These are phyloP conservation scores for Talaromyces sp. DNA, from an alignment of 2,329 filamentous ascomycete genomes.

Conservation along the genomic window DNA sequence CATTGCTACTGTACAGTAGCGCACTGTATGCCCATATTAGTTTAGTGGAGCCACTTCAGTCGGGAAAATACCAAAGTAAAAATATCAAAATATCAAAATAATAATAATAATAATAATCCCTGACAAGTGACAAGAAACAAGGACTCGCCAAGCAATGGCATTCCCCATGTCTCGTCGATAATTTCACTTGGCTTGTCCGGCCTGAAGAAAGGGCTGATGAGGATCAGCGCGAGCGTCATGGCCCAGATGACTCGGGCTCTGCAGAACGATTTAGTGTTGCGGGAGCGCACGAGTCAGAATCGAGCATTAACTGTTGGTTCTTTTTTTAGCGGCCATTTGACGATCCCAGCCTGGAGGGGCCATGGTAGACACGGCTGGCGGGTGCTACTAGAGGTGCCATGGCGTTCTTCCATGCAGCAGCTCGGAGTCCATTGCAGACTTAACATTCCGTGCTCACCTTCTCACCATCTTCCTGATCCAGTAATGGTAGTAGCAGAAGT, in stretches of 20 bases:
- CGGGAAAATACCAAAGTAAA: too few species aligned
- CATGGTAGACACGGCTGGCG: constrained; percentile 2
- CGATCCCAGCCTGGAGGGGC: background rate
- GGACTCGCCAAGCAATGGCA: constrained; percentile 1
- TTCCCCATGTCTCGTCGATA: constrained; percentile 5
- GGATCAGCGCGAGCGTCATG: background rate
- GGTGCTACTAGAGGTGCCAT: background rate
- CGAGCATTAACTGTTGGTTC: constrained; percentile 5
- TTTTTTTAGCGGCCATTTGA: constrained; percentile 2
- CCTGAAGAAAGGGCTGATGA: background rate
- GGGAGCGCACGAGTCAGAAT: constrained; percentile 1
- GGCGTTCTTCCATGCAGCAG: background rate
- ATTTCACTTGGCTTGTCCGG: background rate
- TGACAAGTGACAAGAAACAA: background rate
- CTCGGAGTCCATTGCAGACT: background rate
- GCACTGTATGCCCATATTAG: background rate
- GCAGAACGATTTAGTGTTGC: background rate
- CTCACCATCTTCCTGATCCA: too few species aligned
- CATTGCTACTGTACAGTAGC: background rate
- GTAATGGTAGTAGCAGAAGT: too few species aligned
- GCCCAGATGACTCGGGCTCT: background rate
- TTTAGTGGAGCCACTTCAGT: background rate
- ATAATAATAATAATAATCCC: background rate
- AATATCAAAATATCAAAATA: background rate
- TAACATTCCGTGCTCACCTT: background rate